Percentiles rank a stretch among this genome's conserved stretches.
Evolutionary conservation across 2,329 filamentous ascomycete species (phyloP).

Genomic region (Aspergillus fumigatus): DNA sequence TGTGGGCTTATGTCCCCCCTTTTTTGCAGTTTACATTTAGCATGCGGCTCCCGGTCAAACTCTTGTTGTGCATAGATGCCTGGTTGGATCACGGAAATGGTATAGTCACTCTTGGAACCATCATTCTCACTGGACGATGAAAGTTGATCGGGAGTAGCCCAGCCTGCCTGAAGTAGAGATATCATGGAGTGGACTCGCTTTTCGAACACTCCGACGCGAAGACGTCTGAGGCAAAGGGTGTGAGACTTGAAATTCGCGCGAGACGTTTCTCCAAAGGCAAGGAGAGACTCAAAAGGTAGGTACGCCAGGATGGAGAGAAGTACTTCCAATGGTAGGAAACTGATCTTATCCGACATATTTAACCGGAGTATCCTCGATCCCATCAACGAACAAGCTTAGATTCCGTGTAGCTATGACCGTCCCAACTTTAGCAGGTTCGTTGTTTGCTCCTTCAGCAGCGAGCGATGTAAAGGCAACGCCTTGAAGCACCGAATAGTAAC

Average conservation of each 20-base stretch:
- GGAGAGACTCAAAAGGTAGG: conserved; percentile 24
- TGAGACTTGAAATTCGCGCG: conserved; percentile 25
- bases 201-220: conserved; percentile 31
- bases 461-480: too few species aligned
- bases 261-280: conserved; percentile 30
- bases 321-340: conserved; percentile 27
- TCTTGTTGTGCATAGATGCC: background rate
- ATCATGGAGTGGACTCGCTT: conserved; percentile 29
- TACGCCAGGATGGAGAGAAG: conserved; percentile 28
- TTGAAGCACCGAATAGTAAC: too few species aligned
- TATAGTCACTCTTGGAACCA: conserved; percentile 7
- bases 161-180: conserved; percentile 25
- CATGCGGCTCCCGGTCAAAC: background rate
- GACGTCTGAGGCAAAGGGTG: conserved; percentile 22
- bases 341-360: conserved; percentile 17
- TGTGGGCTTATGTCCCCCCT: background rate
- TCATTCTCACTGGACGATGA: background rate
- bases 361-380: background rate
- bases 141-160: conserved; percentile 19
- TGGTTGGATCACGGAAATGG: conserved; percentile 14
- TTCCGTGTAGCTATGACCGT: background rate
- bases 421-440: background rate
- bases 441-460: background rate
- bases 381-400: background rate
- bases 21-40: conserved; percentile 1